Evolutionary conservation across 2,329 filamentous ascomycete genomes (phyloP).

Genomic region (Davidsoniella australis): DNA sequence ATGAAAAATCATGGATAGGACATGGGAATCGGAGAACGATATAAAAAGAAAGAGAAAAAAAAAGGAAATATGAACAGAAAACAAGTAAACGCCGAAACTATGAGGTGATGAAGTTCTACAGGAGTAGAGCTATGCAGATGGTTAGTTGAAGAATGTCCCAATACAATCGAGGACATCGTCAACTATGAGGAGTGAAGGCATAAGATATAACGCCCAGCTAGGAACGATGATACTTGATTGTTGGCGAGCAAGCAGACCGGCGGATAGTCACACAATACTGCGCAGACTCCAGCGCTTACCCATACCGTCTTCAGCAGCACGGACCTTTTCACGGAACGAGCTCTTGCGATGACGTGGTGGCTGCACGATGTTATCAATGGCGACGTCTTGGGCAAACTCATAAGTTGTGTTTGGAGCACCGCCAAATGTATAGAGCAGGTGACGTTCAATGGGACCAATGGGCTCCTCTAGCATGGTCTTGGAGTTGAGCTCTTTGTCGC

Average conservation of each 20-base stretch:
- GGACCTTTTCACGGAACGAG: conserved; percentile 3
- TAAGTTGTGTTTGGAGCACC: conserved; percentile 19
- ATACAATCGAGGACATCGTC: too few relatives aligned
- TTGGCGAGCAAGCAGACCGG: too few relatives aligned
- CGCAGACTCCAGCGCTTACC: background rate
- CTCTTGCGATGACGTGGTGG: conserved; percentile 2
- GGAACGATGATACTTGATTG: too few relatives aligned
- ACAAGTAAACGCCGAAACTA: too few relatives aligned
- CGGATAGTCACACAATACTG: background rate
- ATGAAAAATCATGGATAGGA: too few relatives aligned
- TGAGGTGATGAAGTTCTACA: too few relatives aligned
- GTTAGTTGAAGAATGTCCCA: background rate
- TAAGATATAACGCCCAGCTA: too few relatives aligned
- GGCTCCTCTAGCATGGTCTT: conserved; percentile 34
- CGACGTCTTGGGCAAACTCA: background rate
- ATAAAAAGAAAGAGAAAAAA: too few relatives aligned
- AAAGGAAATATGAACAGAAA: too few relatives aligned
- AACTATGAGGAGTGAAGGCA: too few relatives aligned
- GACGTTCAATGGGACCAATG: conserved; percentile 34
- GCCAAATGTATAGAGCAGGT: conserved; percentile 27
- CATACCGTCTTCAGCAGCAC: background rate
- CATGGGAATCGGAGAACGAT: too few relatives aligned
- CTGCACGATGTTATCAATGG: conserved; percentile 1
- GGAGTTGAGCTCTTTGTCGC: conserved; percentile 24
- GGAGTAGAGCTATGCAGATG: too few relatives aligned